Evolutionary conservation across 2,329 filamentous ascomycete genomes (phyloP).

Genomic region (Fusarium xylarioides): DNA sequence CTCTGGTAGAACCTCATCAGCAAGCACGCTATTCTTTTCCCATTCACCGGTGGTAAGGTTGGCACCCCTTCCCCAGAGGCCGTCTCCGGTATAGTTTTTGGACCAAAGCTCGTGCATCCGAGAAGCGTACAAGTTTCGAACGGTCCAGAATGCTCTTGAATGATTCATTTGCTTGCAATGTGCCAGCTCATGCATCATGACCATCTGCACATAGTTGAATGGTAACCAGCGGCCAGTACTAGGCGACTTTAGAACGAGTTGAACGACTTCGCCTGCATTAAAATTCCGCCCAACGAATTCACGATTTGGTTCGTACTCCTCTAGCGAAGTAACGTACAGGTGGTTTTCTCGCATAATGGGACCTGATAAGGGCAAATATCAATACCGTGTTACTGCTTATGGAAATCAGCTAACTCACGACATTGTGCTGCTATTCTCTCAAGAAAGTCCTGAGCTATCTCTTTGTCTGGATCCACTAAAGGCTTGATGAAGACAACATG

Average conservation of each 20-base stretch:
- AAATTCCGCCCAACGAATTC: slow-evolving; percentile 92
- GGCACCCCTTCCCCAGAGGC: slow-evolving; percentile 81
- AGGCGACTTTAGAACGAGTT: slow-evolving; percentile 79
- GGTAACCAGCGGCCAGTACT: slow-evolving; percentile 76
- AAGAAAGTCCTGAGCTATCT: slow-evolving; percentile 73
- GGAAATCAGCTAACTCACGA: slow-evolving; percentile 51
- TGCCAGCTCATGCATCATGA: slow-evolving; percentile 93
- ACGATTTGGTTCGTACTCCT: slow-evolving; percentile 82
- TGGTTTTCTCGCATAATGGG: slow-evolving; percentile 76
- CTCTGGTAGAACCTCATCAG: slow-evolving; percentile 69
- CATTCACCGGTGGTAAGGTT: slow-evolving; percentile 69
- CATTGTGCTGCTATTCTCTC: slow-evolving; percentile 85
- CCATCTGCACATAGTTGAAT: slow-evolving; percentile 87
- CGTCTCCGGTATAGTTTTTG: slow-evolving; percentile 79
- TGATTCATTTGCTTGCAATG: slow-evolving; percentile 96
- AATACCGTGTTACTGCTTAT: neutral
- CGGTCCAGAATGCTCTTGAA: slow-evolving; percentile 80
- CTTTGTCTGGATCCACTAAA: slow-evolving; percentile 70
- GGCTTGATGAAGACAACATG: slow-evolving; percentile 88
- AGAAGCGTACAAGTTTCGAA: slow-evolving; percentile 76
- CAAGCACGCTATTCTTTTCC: slow-evolving; percentile 60
- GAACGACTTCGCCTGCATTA: slow-evolving; percentile 87
- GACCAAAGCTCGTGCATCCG: slow-evolving; percentile 77
- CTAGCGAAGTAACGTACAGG: slow-evolving; percentile 74
- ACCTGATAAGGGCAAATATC: slow-evolving; percentile 48